Conservation (phyloP, 805 yeast genomes). For the Saccharomycopsis fermentans region DNA sequence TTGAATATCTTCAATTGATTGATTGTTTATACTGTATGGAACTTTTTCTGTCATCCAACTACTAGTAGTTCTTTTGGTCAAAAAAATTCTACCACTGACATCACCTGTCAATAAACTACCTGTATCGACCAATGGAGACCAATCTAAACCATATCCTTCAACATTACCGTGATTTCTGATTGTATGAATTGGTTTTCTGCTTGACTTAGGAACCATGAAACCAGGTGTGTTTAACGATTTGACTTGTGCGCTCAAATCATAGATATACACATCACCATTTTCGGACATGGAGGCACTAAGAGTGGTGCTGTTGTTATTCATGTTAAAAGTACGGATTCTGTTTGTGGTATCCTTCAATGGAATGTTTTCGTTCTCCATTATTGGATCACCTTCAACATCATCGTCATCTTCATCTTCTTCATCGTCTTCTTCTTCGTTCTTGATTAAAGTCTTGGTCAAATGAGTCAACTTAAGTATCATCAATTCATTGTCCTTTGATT, state of each 20-base stretch:
- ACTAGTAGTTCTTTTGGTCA: constrained; percentile 66
- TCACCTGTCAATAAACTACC: constrained; percentile 89
- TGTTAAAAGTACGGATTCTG: constrained; percentile 70
- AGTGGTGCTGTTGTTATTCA: constrained; percentile 64
- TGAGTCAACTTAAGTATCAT: constrained; percentile 75
- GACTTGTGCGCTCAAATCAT: constrained; percentile 69
- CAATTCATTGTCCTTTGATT: constrained; percentile 80
- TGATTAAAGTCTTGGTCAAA: constrained; percentile 76
- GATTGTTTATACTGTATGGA: constrained; percentile 52
- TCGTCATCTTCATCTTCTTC: constrained; percentile 70
- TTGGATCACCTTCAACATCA: constrained; percentile 61
- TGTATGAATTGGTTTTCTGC: constrained; percentile 75
- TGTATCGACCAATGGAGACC: constrained; percentile 79
- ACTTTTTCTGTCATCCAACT: constrained; percentile 81
- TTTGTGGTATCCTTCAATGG: constrained; percentile 79
- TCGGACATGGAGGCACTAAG: constrained; percentile 84
- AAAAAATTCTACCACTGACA: constrained; percentile 68
- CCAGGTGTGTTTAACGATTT: constrained; percentile 88
- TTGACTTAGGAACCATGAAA: constrained; percentile 60
- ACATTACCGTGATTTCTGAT: constrained; percentile 79
- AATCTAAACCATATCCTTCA: constrained; percentile 96
- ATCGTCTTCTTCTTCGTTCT: constrained; percentile 66
- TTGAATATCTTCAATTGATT: constrained; percentile 92
- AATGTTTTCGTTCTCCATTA: constrained; percentile 75
- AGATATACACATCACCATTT: constrained; percentile 79